Base-by-base conservation (phyloP, 139 green algal genomes). In the Closterium sp. region DNA sequence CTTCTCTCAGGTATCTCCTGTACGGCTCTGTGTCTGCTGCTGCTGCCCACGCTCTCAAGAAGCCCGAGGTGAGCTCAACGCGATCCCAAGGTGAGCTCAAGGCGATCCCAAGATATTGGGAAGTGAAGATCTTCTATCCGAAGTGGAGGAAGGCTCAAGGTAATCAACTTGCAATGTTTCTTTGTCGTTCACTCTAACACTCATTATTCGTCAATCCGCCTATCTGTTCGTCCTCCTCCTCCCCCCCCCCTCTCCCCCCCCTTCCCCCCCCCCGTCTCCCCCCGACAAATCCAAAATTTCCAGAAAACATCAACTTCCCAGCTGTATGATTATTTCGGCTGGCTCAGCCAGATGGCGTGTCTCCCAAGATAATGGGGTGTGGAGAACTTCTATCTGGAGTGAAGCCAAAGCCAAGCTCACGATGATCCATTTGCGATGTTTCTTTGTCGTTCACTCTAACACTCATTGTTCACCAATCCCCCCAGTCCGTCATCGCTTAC, bases 11-110 rank as follows among this genome's bases (percentile, higher is more conserved):
- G 87, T 99, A 99, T 84, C 88, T 98, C 30, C 91, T 98, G 95
- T 98, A 98, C 83, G 98, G 98, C 0, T 96, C 97, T 36, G 95
- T 99, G 23, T 97, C 95, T 1, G 95, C 95, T 32, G 93, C 91
- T 8, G 96, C 97, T 28, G 97, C 96, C 0, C 93, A 94, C 9
- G 96, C 97, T 91, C 92, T 99, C 93, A 92, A 95, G 4, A 95
- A 96, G 21, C 94, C 95, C 8, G 95, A 98, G 90, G 94, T 95
- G 16, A 85, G 85, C 25, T 88, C 9, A 2, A 19, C 3, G 2
- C 83, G 7, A 85, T 36, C 21, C 12, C 19, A 30, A 30, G 32
- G 12, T 88, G 55, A 76, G n/a, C n/a, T n/a, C n/a, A n/a, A n/a
- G n/a, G n/a, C n/a, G n/a, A n/a, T n/a, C n/a, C n/a, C n/a, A n/a